These are phyloP conservation scores for Sporothrix brasiliensis DNA, from an alignment of 2,329 filamentous ascomycete species.

Conservation along the genomic window DNA sequence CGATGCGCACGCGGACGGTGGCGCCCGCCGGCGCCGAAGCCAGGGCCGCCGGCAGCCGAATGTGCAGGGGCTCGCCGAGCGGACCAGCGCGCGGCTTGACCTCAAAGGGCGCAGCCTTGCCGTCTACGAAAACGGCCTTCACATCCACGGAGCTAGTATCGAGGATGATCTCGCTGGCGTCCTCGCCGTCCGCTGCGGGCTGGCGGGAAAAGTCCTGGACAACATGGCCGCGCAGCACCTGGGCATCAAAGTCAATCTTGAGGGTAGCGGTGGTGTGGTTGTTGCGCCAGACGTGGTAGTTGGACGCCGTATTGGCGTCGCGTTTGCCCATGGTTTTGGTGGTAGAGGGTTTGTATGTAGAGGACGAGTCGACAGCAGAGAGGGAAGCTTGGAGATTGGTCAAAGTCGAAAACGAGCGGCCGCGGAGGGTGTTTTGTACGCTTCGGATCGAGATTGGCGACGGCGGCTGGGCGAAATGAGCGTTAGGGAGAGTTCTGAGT, in stretches of 20 bases:
- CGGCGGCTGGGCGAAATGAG: background rate
- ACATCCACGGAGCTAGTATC: conserved; percentile 87
- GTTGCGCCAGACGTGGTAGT: conserved; percentile 86
- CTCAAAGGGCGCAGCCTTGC: conserved; percentile 65
- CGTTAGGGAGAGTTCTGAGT: background rate
- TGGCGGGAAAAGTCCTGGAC: conserved; percentile 75
- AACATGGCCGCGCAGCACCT: conserved; percentile 76
- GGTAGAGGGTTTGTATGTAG: conserved; percentile 25
- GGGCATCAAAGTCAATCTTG: conserved; percentile 79
- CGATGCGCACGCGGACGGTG: conserved; percentile 62
- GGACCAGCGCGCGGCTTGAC: conserved; percentile 71
- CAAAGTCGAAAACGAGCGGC: background rate
- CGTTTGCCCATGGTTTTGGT: conserved; percentile 45
- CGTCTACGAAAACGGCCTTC: conserved; percentile 69
- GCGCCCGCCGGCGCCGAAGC: conserved; percentile 52
- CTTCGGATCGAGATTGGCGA: conserved; percentile 4
- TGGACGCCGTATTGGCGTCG: conserved; percentile 88
- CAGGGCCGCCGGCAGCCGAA: conserved; percentile 54
- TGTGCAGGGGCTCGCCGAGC: conserved; percentile 71
- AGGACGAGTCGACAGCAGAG: conserved; percentile 5
- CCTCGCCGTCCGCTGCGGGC: conserved; percentile 48
- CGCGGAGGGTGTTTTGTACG: conserved; percentile 5
- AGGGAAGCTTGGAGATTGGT: background rate
- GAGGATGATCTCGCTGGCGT: conserved; percentile 67
- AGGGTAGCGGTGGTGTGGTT: conserved; percentile 81